Base-by-base conservation (phyloP, 768 basidiomycete genomes). In the Leccinellum albellum region DNA sequence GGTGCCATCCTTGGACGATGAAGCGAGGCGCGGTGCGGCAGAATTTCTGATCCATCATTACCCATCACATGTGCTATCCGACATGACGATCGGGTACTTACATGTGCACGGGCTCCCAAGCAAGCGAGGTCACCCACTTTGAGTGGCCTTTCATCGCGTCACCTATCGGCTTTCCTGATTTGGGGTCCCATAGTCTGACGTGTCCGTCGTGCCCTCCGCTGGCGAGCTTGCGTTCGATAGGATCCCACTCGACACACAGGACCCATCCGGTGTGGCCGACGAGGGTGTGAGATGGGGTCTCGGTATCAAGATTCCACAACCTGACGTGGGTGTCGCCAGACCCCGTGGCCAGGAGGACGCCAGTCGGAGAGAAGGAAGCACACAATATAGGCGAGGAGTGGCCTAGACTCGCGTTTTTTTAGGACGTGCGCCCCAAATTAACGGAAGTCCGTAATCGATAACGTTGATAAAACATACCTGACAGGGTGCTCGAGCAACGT, bases 21-120 rank as follows among this genome's bases (percentile, higher is more conserved):
- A 95, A 2, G 96, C 96, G 2, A 98, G 77, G 13, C 96, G 88
- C 14, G 94, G 94, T 1, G 84, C 75, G 17, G 81, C 70, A 1
- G 89, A 73, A 66, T 94, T 95, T 72, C 92, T 95, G 55, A 21
- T 52, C 13, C 21, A 32, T 45, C 44, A 46, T 15, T 24, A 61
- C 47, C 20, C 50, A 61, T 42, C 51, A 51, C 44, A 57, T 24
- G 28, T 45, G 48, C 57, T 51, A 51, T 51, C 32, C 50, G 53
- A 53, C 50, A 26, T 50, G 53, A 58, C 10, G 23, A 12, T 23
- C 31, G 24, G 47, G 28, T 35, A 74, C 86, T 62, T 64, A 94
- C 88, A 97, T 77, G 71, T 98, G 96, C 48, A 94, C 86, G 6
- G 97, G 96, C 69, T 98, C 97, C 93, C 95, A 98, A 35, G 94